Evolutionary conservation across 768 basidiomycete genomes (phyloP).

Genomic region (Lepiota subincarnata): DNA sequence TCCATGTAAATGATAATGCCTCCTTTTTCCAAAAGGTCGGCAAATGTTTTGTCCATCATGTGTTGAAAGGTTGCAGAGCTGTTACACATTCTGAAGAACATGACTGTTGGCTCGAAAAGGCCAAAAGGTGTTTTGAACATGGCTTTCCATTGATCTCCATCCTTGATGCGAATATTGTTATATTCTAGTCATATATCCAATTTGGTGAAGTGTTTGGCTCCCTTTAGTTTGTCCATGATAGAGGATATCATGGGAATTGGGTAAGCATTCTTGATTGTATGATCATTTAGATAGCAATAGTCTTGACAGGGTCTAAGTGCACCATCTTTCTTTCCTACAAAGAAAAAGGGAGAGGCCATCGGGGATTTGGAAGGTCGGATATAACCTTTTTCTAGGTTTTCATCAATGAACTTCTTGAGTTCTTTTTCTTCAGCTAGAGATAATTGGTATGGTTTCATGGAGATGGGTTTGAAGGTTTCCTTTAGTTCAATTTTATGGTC

Average conservation of each 20-base stretch:
- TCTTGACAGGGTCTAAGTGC: conserved; percentile 2
- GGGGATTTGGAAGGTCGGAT: conserved; percentile 10
- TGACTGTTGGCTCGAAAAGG: conserved; percentile 17
- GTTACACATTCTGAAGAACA: conserved; percentile 18
- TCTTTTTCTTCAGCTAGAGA: not conserved
- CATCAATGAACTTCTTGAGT: not conserved
- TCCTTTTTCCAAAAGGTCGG: conserved; percentile 21
- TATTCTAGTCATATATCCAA: conserved; percentile 23
- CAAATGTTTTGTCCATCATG: conserved; percentile 17
- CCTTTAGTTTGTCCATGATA: conserved; percentile 7
- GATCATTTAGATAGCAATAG: not conserved
- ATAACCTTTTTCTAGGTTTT: conserved; percentile 10
- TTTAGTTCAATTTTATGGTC: conserved; percentile 18
- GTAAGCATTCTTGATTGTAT: conserved; percentile 1
- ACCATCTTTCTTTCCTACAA: conserved; percentile 13
- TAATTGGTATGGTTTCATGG: conserved; percentile 7
- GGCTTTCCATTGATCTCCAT: conserved; percentile 39
- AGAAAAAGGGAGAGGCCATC: conserved; percentile 9
- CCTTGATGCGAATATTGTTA: conserved; percentile 28
- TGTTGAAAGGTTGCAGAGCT: conserved; percentile 12
- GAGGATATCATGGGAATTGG: not conserved
- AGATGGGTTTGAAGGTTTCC: conserved; percentile 5
- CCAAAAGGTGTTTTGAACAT: conserved; percentile 30
- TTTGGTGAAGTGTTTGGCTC: conserved; percentile 30
- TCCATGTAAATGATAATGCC: conserved; percentile 36